phyloP scores from a whole-genome alignment of 1,139 yeast species.

The Yamadazyma aaseri region DNA sequence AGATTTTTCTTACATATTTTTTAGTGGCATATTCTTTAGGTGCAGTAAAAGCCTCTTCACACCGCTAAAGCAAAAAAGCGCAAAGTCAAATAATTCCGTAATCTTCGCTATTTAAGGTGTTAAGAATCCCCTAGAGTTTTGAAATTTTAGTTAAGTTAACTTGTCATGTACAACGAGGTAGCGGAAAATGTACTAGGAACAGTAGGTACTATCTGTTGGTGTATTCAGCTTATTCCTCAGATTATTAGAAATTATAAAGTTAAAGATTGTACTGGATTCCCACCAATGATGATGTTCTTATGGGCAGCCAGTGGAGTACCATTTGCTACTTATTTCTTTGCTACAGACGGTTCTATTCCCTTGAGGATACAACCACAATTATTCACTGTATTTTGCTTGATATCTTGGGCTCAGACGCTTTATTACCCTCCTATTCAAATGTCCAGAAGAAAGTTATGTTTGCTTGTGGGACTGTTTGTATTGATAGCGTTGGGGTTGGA shows the following conservation, averaged over 20 bases:
- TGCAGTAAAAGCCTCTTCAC: too few relatives aligned
- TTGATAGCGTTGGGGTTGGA: constrained; percentile 58
- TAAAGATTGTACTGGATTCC: constrained; percentile 84
- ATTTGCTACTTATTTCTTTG: constrained; percentile 76
- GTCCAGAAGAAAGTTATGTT: constrained; percentile 34
- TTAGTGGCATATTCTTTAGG: too few relatives aligned
- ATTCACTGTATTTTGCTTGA: constrained; percentile 67
- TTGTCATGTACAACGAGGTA: constrained; percentile 25
- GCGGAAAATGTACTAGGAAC: constrained; percentile 85
- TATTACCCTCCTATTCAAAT: constrained; percentile 74
- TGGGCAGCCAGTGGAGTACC: constrained; percentile 88
- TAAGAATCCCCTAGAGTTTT: too few relatives aligned
- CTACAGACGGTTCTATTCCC: constrained; percentile 70
- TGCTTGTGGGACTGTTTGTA: constrained; percentile 37
- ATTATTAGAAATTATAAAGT: constrained; percentile 65
- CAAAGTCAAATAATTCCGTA: too few relatives aligned
- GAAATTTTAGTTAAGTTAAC: too few relatives aligned
- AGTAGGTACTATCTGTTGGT: constrained; percentile 87
- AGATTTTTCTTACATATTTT: too few relatives aligned
- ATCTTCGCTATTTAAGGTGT: too few relatives aligned
- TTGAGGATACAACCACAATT: constrained; percentile 84
- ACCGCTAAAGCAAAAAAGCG: too few relatives aligned
- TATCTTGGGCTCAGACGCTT: constrained; percentile 70
- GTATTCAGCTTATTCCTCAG: constrained; percentile 86
- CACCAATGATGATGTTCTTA: constrained; percentile 77